Conservation (phyloP, 768 basidiomycete species). For the Boletus tylopilopsis region DNA sequence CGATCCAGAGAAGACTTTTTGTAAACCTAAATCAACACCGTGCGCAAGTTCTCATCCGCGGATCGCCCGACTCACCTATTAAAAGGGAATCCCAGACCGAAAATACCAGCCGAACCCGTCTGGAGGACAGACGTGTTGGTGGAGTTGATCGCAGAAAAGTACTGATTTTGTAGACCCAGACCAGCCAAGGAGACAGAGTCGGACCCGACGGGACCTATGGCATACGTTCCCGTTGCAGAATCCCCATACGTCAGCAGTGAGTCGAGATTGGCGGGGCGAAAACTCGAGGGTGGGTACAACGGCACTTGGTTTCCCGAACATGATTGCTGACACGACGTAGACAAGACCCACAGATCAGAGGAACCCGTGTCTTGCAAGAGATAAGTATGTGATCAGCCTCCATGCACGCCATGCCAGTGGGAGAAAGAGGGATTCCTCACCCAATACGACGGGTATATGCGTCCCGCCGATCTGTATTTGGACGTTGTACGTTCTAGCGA, state of each 20-base stretch:
- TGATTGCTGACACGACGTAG: slow-evolving; percentile 47
- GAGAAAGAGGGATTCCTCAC: slow-evolving; percentile 31
- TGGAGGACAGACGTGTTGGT: slow-evolving; percentile 63
- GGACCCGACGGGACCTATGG: slow-evolving; percentile 57
- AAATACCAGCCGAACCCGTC: slow-evolving; percentile 59
- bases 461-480: slow-evolving; percentile 53
- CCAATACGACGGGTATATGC: slow-evolving; percentile 54
- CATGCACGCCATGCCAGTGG: background rate
- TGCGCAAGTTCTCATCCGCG: background rate
- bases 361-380: slow-evolving; percentile 65
- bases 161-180: slow-evolving; percentile 47
- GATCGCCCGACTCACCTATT: slow-evolving; percentile 48
- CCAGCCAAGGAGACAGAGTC: slow-evolving; percentile 56
- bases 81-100: slow-evolving; percentile 72
- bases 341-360: slow-evolving; percentile 72
- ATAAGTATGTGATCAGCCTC: background rate
- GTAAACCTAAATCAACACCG: background rate
- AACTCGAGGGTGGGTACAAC: slow-evolving; percentile 47
- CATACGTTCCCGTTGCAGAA: slow-evolving; percentile 66
- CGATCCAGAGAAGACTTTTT: slow-evolving; percentile 48
- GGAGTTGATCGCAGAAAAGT: slow-evolving; percentile 61
- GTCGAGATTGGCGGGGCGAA: slow-evolving; percentile 45
- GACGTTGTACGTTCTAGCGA: slow-evolving; percentile 58
- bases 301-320: slow-evolving; percentile 38
- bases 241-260: slow-evolving; percentile 64